These are phyloP conservation scores for Pouteria glomerata DNA, from an alignment of 148 eudicot species.

Conservation along the genomic window DNA sequence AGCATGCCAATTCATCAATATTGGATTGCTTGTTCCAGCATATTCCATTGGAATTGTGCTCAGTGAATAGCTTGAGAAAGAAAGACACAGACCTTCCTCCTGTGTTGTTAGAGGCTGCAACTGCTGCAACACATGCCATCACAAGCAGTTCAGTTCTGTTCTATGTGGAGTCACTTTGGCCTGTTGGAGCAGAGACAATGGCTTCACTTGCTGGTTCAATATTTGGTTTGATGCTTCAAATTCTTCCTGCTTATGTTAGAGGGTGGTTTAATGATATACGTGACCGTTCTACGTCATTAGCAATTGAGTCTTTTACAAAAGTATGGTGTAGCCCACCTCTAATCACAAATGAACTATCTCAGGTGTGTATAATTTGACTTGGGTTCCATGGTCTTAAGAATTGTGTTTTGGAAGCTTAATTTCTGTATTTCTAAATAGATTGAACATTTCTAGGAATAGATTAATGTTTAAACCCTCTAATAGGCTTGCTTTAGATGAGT, in stretches of 20 bases:
- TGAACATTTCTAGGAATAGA: too few relatives aligned
- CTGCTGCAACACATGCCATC: constrained; percentile 67
- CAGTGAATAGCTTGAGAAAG: constrained; percentile 44
- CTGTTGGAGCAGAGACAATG: constrained; percentile 62
- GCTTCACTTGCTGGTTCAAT: constrained; percentile 76
- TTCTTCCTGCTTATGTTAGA: constrained; percentile 91
- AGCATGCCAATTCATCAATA: constrained; percentile 58
- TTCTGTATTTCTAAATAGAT: not conserved
- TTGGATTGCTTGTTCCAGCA: constrained; percentile 89
- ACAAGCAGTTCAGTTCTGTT: constrained; percentile 56
- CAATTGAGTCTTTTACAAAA: constrained; percentile 82
- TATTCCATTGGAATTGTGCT: constrained; percentile 66
- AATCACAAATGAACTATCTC: constrained; percentile 78
- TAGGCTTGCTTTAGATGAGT: too few relatives aligned
- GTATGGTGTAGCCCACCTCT: constrained; percentile 87
- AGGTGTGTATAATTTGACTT: constrained; percentile 44
- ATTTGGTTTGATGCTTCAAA: constrained; percentile 79
- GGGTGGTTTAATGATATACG: constrained; percentile 90
- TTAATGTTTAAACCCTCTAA: too few relatives aligned
- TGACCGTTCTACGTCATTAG: constrained; percentile 64
- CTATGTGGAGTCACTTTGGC: constrained; percentile 77
- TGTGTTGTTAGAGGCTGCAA: constrained; percentile 48
- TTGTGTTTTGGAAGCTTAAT: not conserved
- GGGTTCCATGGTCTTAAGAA: not conserved
- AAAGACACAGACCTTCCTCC: constrained; percentile 58